These are phyloP conservation scores for Sarocladiaceae sp. DNA, from an alignment of 2,329 filamentous ascomycete genomes.

Conservation along the genomic window DNA sequence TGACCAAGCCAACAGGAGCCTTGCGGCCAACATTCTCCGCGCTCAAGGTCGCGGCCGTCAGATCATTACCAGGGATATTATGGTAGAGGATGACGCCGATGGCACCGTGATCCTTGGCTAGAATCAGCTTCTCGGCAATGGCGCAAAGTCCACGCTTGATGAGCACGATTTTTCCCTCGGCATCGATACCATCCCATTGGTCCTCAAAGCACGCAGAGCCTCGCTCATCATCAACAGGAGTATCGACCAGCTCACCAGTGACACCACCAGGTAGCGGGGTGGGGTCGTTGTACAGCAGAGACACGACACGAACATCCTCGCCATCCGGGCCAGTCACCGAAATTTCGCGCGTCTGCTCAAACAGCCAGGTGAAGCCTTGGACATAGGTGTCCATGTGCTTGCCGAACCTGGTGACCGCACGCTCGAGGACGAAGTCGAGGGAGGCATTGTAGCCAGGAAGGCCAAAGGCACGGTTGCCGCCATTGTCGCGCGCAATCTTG, in stretches of 20 bases:
- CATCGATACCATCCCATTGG: slow-evolving; percentile 38
- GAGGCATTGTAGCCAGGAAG: slow-evolving; percentile 53
- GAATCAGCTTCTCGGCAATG: slow-evolving; percentile 36
- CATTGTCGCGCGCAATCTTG: slow-evolving; percentile 46
- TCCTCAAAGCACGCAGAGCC: slow-evolving; percentile 36
- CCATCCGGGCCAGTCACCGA: slow-evolving; percentile 38
- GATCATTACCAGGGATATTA: slow-evolving; percentile 41
- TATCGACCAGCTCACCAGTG: slow-evolving; percentile 29
- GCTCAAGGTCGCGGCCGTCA: slow-evolving; percentile 46
- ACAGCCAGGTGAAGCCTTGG: slow-evolving; percentile 41
- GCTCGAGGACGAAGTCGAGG: slow-evolving; percentile 48
- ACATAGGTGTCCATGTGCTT: slow-evolving; percentile 37
- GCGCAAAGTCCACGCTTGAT: slow-evolving; percentile 38
- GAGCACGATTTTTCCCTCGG: slow-evolving; percentile 36
- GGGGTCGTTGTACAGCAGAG: slow-evolving; percentile 39
- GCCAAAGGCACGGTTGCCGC: slow-evolving; percentile 55
- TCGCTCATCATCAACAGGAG: slow-evolving; percentile 28
- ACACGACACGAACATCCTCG: slow-evolving; percentile 34
- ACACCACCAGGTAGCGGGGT: slow-evolving; percentile 33
- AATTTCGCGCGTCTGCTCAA: slow-evolving; percentile 35
- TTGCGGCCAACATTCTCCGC: slow-evolving; percentile 29
- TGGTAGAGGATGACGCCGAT: slow-evolving; percentile 53
- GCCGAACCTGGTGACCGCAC: slow-evolving; percentile 30
- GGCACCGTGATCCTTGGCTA: slow-evolving; percentile 36
- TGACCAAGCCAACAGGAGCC: slow-evolving; percentile 30